phyloP scores from a whole-genome alignment of 352 stramenopile genomes.

The Pythium folliculosum region DNA sequence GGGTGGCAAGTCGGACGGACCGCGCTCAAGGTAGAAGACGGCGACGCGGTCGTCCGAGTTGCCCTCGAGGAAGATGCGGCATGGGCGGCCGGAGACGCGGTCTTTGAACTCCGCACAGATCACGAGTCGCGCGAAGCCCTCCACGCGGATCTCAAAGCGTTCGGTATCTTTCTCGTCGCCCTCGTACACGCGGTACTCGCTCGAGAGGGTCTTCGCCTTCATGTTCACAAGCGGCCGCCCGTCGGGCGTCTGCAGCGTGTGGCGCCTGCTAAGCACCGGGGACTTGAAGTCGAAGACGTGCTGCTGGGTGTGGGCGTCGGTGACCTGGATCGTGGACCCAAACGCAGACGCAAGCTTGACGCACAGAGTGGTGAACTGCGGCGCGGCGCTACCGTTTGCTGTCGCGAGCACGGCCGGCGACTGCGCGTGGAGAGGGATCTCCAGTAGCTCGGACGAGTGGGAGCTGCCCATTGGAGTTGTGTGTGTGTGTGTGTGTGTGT shows the following conservation, averaged over 20 bases:
- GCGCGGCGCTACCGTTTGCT: not conserved
- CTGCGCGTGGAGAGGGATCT: conserved; percentile 19
- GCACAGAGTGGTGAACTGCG: conserved; percentile 12
- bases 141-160: conserved; percentile 1
- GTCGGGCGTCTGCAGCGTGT: conserved; percentile 6
- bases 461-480: conserved; percentile 16
- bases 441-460: conserved; percentile 2
- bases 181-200: not conserved
- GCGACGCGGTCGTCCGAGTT: conserved; percentile 10
- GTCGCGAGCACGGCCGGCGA: conserved; percentile 10
- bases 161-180: not conserved
- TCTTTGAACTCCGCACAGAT: conserved; percentile 14
- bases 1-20: not conserved
- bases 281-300: conserved; percentile 12
- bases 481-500: no score
- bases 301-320: not conserved
- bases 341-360: not conserved
- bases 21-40: conserved; percentile 7
- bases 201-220: not conserved
- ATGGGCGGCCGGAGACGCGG: not conserved
- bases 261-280: not conserved
- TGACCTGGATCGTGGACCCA: not conserved
- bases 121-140: not conserved
- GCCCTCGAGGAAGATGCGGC: conserved; percentile 8
- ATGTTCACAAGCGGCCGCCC: not conserved